A percentile compares a stretch with the other conserved stretches of the same genome.
Conservation (phyloP, 2,329 filamentous ascomycete species). For the Pestalotiopsis sp. region DNA sequence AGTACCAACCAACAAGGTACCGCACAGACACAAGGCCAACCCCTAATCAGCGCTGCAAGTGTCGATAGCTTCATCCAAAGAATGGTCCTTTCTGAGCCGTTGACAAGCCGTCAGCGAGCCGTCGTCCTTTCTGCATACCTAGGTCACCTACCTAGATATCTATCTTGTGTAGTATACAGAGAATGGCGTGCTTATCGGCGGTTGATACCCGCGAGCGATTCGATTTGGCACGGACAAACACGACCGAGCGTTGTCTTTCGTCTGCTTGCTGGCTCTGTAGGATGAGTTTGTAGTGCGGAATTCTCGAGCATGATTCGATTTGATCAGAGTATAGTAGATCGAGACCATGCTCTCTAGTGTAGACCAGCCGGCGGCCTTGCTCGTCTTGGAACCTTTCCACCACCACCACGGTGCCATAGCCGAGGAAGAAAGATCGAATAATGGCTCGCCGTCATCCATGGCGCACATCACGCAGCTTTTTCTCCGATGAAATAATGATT, state of each 20-base stretch:
- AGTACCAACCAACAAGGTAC: neutral
- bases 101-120: neutral
- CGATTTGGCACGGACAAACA: neutral
- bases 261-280: neutral
- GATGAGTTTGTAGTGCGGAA: neutral
- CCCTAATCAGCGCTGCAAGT: neutral
- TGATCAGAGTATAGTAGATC: neutral
- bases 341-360: neutral
- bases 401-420: neutral
- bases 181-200: neutral
- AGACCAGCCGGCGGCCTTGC: neutral
- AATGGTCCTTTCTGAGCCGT: neutral
- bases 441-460: neutral
- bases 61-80: neutral
- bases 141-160: neutral
- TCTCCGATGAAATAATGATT: neutral
- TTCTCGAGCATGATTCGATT: neutral
- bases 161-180: too few species aligned
- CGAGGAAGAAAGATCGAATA: neutral
- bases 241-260: neutral
- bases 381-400: neutral
- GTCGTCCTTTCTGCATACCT: neutral
- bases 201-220: neutral
- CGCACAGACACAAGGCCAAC: neutral
- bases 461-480: neutral